Conservation (phyloP, 805 yeast genomes). For the Cyberlindnera mrakii region DNA sequence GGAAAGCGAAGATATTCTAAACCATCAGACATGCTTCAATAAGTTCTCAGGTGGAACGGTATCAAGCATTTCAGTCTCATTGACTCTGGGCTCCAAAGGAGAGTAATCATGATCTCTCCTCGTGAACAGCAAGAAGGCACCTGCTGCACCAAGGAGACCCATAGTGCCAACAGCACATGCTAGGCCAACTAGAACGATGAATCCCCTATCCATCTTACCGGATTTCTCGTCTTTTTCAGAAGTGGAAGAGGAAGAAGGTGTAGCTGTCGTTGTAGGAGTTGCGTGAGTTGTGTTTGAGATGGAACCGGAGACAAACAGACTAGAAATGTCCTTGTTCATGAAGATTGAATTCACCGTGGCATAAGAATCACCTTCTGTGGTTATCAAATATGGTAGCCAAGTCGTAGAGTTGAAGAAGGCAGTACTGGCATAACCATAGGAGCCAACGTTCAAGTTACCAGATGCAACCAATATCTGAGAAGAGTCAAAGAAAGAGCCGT, state of each 20-base stretch:
- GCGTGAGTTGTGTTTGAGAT: conserved; percentile 16
- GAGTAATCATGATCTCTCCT: conserved; percentile 35
- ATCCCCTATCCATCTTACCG: conserved; percentile 42
- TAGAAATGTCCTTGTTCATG: conserved; percentile 32
- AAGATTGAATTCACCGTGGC: conserved; percentile 26
- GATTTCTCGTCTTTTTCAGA: conserved; percentile 3
- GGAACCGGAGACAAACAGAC: conserved; percentile 24
- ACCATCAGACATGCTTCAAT: conserved; percentile 26
- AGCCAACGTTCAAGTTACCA: conserved; percentile 45
- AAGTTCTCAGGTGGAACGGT: conserved; percentile 57
- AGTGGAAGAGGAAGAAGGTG: conserved; percentile 14
- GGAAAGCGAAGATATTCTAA: not conserved
- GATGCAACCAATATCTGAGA: conserved; percentile 46
- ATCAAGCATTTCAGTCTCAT: conserved; percentile 54
- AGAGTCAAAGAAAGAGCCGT: conserved; percentile 35
- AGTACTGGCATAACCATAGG: conserved; percentile 51
- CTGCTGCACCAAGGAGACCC: conserved; percentile 34
- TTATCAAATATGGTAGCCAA: conserved; percentile 63
- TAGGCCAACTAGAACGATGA: conserved; percentile 60
- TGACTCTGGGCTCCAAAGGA: conserved; percentile 48
- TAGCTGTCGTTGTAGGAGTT: conserved; percentile 11
- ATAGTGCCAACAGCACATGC: conserved; percentile 58
- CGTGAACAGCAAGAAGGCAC: conserved; percentile 30
- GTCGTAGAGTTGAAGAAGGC: conserved; percentile 58
- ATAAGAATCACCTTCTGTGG: conserved; percentile 25